phyloP scores from a whole-genome alignment of 2,329 filamentous ascomycete species.

The Didymosphaeria variabile region DNA sequence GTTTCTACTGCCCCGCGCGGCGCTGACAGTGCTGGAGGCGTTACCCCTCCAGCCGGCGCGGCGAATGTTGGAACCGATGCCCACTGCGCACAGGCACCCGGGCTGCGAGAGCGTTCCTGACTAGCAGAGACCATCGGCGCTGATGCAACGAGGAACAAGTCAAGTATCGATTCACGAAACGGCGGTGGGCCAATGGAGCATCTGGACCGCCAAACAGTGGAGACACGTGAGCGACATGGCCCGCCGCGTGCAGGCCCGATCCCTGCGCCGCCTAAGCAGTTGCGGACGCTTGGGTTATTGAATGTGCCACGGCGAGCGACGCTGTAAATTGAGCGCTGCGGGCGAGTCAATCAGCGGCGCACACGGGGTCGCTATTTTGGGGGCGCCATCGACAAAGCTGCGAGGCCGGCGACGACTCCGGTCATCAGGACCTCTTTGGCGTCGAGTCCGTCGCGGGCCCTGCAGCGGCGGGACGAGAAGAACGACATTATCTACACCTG shows the following conservation, averaged over 20 bases:
- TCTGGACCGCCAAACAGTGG: background rate
- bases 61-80: conserved; percentile 2
- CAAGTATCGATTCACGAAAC: background rate
- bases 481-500: too few relatives aligned
- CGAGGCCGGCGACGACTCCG: conserved; percentile 9
- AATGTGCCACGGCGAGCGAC: conserved; percentile 8
- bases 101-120: conserved; percentile 10
- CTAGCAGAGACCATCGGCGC: conserved; percentile 9
- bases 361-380: conserved; percentile 13
- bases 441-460: conserved; percentile 12
- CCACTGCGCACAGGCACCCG: conserved; percentile 8
- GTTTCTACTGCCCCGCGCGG: background rate
- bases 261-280: conserved; percentile 7
- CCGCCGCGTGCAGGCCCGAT: background rate
- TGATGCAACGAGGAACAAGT: background rate
- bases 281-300: conserved; percentile 16
- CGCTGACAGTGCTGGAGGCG: background rate
- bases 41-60: conserved; percentile 7
- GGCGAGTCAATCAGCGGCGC: conserved; percentile 11
- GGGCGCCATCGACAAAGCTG: background rate
- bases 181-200: conserved; percentile 3
- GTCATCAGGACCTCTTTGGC: background rate
- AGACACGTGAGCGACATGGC: background rate
- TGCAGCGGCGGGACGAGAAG: conserved; percentile 4
- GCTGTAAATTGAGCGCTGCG: conserved; percentile 1